Evolutionary conservation across 495 filamentous ascomycete species (phyloP), one percentile per base, ranked within the genome.

Genomic region (Aspergillus indologenus): DNA sequence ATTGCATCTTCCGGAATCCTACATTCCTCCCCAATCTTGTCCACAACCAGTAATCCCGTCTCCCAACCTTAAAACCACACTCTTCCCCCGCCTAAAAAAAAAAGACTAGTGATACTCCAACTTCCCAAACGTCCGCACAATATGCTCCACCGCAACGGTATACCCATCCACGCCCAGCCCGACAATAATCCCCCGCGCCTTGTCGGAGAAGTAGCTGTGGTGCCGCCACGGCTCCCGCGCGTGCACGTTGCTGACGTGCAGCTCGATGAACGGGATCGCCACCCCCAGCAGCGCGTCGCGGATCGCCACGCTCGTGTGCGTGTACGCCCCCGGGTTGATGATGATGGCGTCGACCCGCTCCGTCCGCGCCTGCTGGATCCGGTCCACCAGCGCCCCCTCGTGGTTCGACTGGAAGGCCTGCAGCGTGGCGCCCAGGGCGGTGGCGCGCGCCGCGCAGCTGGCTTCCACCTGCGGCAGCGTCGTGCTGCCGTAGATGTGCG

Each of bases 201-300:
- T 89, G 70, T 91, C 87, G 62, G 81, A 85, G 44, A 90, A 76
- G 63, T 84, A 89, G 55, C 83, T 86, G 46, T 87, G 83, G 57
- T 84, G 77, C 57, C 87, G 74, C 61, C 76, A 90, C 9, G 76
- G 61, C 74, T 89, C 87, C 12, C 87, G 68, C 51, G 79, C 80
- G 69, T 91, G 85, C 8, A 89, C 79, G 69, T 90, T 90, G 45
- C 71, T 84, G 53, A 88, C 80, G 70, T 91, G 87, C 15, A 88
- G 63, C 75, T 91, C 88, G 40, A 91, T 78, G 59, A 90, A 90
- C 0, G 87, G 86, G 22, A 88, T 84, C 8, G 65, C 71, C 0
- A 89, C 83, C 14, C 81, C 85, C 7, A 84, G 61, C 53, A 90
- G 67, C 7, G 88, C 85, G 69, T 91, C 88, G 4, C 87, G 78